phyloP scores from a whole-genome alignment of 2,329 filamentous ascomycete species.

The Arthrobotrys megalospora region DNA sequence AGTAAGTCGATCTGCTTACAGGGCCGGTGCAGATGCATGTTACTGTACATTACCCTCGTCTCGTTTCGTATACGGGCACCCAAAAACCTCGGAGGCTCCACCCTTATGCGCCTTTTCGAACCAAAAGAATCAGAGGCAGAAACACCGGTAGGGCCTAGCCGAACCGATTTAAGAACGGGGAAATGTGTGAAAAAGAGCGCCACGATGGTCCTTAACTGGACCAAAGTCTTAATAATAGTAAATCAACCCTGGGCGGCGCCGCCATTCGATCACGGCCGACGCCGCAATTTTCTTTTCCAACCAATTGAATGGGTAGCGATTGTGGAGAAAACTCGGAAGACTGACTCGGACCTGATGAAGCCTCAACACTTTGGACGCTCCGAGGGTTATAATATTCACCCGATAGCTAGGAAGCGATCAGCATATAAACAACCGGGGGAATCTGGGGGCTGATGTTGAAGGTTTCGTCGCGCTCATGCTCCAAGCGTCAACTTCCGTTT shows the following conservation, averaged over 20 bases:
- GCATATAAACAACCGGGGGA: conserved; percentile 43
- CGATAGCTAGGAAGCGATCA: conserved; percentile 49
- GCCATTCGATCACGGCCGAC: conserved; percentile 51
- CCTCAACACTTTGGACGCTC: conserved; percentile 49
- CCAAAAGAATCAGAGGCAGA: conserved; percentile 47
- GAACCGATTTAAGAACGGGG: conserved; percentile 59
- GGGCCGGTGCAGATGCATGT: conserved; percentile 57
- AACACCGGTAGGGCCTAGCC: conserved; percentile 58
- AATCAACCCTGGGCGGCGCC: conserved; percentile 40
- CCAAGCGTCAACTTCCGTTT: conserved; percentile 44
- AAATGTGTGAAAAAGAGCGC: conserved; percentile 54
- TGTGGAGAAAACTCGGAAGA: conserved; percentile 27
- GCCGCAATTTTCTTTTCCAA: conserved; percentile 40
- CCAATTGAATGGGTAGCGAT: conserved; percentile 45
- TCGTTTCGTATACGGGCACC: conserved; percentile 57
- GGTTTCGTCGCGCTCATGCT: conserved; percentile 47
- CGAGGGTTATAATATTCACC: conserved; percentile 50
- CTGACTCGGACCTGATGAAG: conserved; percentile 46
- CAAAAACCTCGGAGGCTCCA: conserved; percentile 61
- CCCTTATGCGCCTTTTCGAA: conserved; percentile 58
- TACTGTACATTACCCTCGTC: conserved; percentile 46
- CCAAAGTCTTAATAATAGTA: conserved; percentile 46
- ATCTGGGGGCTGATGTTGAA: conserved; percentile 47
- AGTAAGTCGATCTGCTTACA: conserved; percentile 56
- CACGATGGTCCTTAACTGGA: conserved; percentile 49